Base-by-base conservation (phyloP, 495 filamentous ascomycete genomes). In the Trichoderma asperelloides region DNA sequence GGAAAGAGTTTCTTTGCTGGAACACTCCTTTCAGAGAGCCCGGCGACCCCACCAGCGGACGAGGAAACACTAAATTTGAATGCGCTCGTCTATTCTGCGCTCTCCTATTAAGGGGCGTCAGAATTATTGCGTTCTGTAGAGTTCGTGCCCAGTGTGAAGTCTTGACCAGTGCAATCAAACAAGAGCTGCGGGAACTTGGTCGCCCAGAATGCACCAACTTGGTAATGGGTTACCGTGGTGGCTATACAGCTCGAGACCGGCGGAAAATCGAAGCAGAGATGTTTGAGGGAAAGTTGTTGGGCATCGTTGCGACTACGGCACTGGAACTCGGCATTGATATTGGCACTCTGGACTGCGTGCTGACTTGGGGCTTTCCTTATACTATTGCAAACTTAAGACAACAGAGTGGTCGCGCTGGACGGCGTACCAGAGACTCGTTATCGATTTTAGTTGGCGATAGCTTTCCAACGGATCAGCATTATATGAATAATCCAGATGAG, bases 1-100 rank as follows among this genome's bases (percentile, higher is more conserved):
- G 92, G 30, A 99, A 99, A 72, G 93, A 97, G 74, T 98, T 98
- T 67, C 76, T 99, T 9, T 97, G 92, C 77, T 99, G 95, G 95
- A 98, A 98, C 69, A 97, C 96, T 1, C 96, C 95, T 2, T 97
- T 88, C 78, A 96, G 91, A 78, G 95, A 96, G 72, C 91, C 93
- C 1, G 79, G 80, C 9, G 95, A 98, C 75, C 92, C 93, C 13
- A 85, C 89, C 0, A 95, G 90, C 67, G 94, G 94, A 8, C 86
- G 95, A 45, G 92, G 89, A 33, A 89, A 94, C 75, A 88, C 87
- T 27, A 86, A 93, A 74, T 81, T 84, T 21, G 96, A 99, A 76
- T 89, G 91, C 7, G 91, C 96, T 28, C 88, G 88, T 41, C 78
- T 99, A 11, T 96, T 99, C 74, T 94, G 91, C 71, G 90, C 96